phyloP scores from a whole-genome alignment of 2,329 filamentous ascomycete species.

The Nothophoma quercina region DNA sequence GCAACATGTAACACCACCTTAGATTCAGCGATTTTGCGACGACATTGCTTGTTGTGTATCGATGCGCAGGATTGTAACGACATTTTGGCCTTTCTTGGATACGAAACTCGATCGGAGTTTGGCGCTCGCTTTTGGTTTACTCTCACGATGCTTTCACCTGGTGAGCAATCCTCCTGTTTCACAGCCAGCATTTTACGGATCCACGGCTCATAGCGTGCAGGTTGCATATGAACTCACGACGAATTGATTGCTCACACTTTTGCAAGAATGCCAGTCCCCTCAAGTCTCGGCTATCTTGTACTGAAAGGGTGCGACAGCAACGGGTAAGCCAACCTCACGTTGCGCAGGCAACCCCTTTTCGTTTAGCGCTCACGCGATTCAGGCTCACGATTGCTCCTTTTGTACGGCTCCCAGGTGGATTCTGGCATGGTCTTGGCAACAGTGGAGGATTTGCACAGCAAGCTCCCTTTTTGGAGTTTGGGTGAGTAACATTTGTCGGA shows the following conservation, averaged over 20 bases:
- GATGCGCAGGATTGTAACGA: not conserved
- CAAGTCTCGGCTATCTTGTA: not conserved
- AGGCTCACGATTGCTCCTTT: conserved; percentile 1
- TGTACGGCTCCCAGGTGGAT: conserved; percentile 2
- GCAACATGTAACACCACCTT: not conserved
- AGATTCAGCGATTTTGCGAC: not conserved
- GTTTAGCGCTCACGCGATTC: conserved; percentile 7
- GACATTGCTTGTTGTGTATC: conserved; percentile 2
- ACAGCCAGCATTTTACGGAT: conserved; percentile 10
- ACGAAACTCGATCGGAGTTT: not conserved
- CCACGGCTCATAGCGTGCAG: conserved; percentile 13
- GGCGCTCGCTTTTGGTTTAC: not conserved
- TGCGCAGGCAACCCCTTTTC: conserved; percentile 2
- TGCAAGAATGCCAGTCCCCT: conserved; percentile 15
- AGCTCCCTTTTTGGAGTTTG: conserved; percentile 9
- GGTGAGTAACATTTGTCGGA: conserved; percentile 6
- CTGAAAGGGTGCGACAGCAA: not conserved
- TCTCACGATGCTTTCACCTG: conserved; percentile 1
- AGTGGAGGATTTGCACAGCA: not conserved
- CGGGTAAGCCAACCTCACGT: conserved; percentile 9
- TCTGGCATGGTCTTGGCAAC: not conserved
- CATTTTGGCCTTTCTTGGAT: not conserved
- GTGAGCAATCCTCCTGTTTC: conserved; percentile 4
- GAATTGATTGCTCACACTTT: conserved; percentile 4
- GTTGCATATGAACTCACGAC: not conserved